Evolutionary conservation across 352 stramenopile species (phyloP), one percentile per base, ranked within the genome.

Genomic region (Phytophthora ramorum): DNA sequence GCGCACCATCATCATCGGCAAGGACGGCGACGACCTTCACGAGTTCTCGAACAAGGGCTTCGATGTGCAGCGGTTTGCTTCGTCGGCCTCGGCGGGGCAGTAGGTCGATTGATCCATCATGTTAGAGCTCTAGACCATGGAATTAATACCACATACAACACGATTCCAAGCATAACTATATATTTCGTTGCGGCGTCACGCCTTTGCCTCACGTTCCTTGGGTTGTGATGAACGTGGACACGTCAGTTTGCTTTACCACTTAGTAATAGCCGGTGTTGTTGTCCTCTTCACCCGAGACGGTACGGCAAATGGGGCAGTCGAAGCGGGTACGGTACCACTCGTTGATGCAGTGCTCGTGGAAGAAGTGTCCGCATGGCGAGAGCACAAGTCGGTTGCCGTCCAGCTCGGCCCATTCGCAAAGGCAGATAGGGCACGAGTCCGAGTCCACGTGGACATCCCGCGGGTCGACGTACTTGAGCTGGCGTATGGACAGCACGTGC

Each of bases 271-370:
- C 50, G 47, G 51, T 70, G 35, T 48, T 69, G 52, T 60, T 59
- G 41, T 73, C 55, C 45, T 83, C 82, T 58, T 78, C 50, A 22
- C 87, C 87, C 9, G 85, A 87, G 48, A 95, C 93, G 8, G 85
- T 90, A 37, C 87, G 83, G 69, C 87, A 95, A 86, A 95, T 95
- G 60, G 87, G 87, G 79, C 87, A 95, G 69, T 95, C 87, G 24
- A 95, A 95, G 55, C 87, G 81, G 51, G 87, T 95, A 43, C 83
- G 82, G 71, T 95, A 95, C 87, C 87, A 95, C 66, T 95, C 87
- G 58, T 93, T 95, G 46, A 95, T 95, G 74, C 87, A 95, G 66
- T 93, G 83, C 56, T 92, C 87, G 63, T 95, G 87, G 71, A 95
- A 95, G 51, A 93, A 95, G 61, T 95, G 87, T 38, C 87, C 85